Conservation (phyloP, 176 grass and related monocot genomes). For the Hyparrhenia diplandra region DNA sequence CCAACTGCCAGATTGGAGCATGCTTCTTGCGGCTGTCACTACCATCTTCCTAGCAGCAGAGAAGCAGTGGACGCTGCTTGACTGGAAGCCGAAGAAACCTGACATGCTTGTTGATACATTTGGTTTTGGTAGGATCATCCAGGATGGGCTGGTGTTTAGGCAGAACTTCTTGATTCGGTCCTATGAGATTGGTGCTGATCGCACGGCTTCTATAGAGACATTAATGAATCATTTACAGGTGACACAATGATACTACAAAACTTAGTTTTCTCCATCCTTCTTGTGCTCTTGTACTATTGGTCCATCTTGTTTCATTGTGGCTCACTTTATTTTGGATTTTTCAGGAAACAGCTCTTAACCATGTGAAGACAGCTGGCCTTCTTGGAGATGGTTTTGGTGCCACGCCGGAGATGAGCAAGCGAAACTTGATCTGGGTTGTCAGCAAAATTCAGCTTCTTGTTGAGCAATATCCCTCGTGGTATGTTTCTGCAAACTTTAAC, state of each 20-base stretch:
- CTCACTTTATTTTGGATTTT: conserved; percentile 18
- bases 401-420: conserved; percentile 97
- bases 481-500: conserved; percentile 23
- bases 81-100: conserved; percentile 93
- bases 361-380: conserved; percentile 86
- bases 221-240: conserved; percentile 99
- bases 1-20: conserved; percentile 94
- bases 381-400: conserved; percentile 92
- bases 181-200: conserved; percentile 95
- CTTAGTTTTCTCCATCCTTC: not conserved
- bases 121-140: conserved; percentile 86
- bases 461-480: conserved; percentile 89
- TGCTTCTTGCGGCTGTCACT: conserved; percentile 91
- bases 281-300: not conserved
- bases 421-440: conserved; percentile 98
- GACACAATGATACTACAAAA: not conserved
- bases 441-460: conserved; percentile 98
- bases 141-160: conserved; percentile 85
- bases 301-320: not conserved
- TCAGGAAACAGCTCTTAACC: conserved; percentile 98
- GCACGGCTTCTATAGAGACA: conserved; percentile 92
- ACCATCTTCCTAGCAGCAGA: conserved; percentile 95
- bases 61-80: conserved; percentile 90
- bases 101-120: conserved; percentile 95
- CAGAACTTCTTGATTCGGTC: conserved; percentile 95